Base-by-base conservation (phyloP, 371 early-diverging fungal species). In the Syncephalastrum contaminatum region DNA sequence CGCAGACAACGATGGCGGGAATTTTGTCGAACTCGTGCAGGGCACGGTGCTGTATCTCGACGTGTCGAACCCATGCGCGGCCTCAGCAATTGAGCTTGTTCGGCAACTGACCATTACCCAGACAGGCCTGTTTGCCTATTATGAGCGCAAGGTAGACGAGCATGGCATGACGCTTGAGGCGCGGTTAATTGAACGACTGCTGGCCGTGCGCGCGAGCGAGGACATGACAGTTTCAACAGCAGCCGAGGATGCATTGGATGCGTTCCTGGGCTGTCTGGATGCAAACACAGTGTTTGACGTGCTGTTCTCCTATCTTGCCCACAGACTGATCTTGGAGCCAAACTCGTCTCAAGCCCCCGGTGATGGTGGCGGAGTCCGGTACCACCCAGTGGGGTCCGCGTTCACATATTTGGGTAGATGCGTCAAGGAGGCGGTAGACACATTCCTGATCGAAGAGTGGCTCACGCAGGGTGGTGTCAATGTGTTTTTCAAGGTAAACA, bases 171-270 rank as follows among this genome's bases (percentile, higher is more conserved):
- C 59, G 3, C 43, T 76, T 20, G 77, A 76, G 25, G 70, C 73
- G 15, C 62, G 60, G 15, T 56, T 72, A 20, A 58, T 66, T 42
- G 69, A 72, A 24, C 67, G 60, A 21, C 36, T 72, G 30, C 53
- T 76, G 25, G 51, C 48, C 7, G 56, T 69, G 16, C 56, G 73
- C 51, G 63, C 67, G 16, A 59, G 43, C 40, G 57, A 63, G 15
- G 69, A 69, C 48, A 54, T 70, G 30, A 67, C 77, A 16, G 77
- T 70, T n/a, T 67, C 72, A 39, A 64, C 70, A 30, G 69, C 71
- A 36, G 76, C 76, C 40, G 80, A 80, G 56, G 80, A 80, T 69
- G 66, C 76, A 19, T 60, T 80, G 50, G 80, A 80, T 49, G 58
- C 67, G 7, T 59, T 76, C 30, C 56, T 75, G 21, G 64, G 63